Base-by-base conservation (phyloP, 148 eudicot species). In the Polygonum maritimum region DNA sequence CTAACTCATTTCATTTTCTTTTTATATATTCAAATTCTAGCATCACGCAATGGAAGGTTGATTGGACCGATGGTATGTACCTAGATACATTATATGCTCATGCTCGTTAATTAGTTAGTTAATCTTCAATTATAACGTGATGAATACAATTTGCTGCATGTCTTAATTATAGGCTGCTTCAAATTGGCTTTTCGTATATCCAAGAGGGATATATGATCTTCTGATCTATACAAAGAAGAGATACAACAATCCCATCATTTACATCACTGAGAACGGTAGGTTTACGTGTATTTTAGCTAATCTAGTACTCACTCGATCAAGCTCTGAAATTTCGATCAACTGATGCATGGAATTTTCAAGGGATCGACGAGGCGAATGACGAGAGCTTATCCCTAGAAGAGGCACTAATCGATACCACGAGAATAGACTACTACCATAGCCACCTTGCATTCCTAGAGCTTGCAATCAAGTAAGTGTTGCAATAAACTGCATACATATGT, bases 21-120 rank as follows among this genome's bases (percentile, higher is more conserved):
- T 48, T 0, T 74, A 33, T 44, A 7, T 44, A 6, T 44, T 26
- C 31, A 26, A 26, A 26, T 26, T 44, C 47, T 79, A 90, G 94
- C 70, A 39, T 74, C 51, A 41, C 79, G 80, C 47, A 79, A 88
- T 39, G 94, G 94, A 26, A 78, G 76, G 39, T 82, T 80, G 3
- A 90, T 88, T 22, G 93, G 93, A 47, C 79, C 78, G 7, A 62
- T 76, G 85, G 93, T 89, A 81, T 14, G 81, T 69, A 21, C 33
- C 11, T 36, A 40, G 2, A 48, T 8, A 44, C 9, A 44, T 26
- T 26, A 26, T 26, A 26, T 26, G 31, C 31, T 26, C 31, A 26
- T 44, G 11, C 11, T 44, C 47, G 9, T 44, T 44, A 6, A 44
- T 44, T 44, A 5, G 47, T 44, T 44, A 44, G 9, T 40, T 26